Evolutionary conservation across 1,284 basidiomycete species (phyloP).

Genomic region (Trametes polyzona): DNA sequence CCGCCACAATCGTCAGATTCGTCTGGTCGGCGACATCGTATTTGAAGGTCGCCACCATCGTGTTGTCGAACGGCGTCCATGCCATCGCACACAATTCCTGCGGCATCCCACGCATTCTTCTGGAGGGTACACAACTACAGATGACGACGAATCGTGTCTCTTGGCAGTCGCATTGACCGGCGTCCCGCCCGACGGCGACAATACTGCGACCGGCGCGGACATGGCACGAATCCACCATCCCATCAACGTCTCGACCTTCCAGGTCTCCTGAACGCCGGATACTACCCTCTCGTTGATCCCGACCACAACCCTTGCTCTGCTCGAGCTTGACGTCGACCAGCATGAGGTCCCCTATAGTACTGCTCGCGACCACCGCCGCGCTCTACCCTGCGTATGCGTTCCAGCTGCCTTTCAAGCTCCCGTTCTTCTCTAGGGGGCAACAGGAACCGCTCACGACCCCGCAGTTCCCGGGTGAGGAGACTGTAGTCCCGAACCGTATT

Average conservation of each 20-base stretch:
- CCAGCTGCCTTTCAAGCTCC: constrained; percentile 26
- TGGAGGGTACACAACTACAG: neutral
- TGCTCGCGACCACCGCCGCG: constrained; percentile 15
- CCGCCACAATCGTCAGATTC: neutral
- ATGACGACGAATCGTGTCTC: no score
- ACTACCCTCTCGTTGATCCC: neutral
- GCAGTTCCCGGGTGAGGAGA: neutral
- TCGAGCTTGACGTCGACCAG: no score
- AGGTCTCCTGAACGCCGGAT: neutral
- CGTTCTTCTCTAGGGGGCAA: constrained; percentile 23
- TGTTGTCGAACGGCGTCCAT: neutral
- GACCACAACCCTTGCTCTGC: neutral
- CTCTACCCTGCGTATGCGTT: constrained; percentile 23
- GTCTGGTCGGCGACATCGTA: no score
- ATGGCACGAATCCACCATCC: neutral
- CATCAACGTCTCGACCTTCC: neutral
- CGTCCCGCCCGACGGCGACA: no score
- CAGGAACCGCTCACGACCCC: constrained; percentile 13
- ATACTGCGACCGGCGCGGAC: neutral
- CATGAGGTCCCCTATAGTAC: constrained; percentile 18
- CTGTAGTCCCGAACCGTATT: constrained; percentile 40
- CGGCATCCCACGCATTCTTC: neutral
- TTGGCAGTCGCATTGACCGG: no score
- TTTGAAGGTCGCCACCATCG: neutral
- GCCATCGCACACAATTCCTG: neutral